Evolutionary conservation across 257 asterid genomes (phyloP).

Genomic region (Rhazya stricta): DNA sequence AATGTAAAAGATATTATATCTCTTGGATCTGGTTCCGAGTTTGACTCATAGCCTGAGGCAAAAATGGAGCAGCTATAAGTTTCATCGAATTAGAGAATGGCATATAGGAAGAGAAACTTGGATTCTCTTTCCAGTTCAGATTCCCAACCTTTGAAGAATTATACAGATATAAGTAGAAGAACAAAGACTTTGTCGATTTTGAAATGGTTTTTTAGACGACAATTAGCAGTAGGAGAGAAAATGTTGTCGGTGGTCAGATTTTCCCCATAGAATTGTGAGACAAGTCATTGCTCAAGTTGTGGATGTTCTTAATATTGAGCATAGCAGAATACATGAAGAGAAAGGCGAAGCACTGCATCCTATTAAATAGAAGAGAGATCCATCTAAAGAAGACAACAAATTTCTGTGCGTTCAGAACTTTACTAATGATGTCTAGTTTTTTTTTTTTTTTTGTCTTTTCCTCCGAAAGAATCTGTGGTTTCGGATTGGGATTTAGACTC

Average conservation of each 20-base stretch:
- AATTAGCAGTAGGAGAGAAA: slow-evolving; percentile 8
- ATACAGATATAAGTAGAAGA: slow-evolving; percentile 22
- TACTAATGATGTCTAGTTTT: too few species aligned
- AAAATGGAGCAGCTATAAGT: slow-evolving; percentile 19
- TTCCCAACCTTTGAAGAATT: slow-evolving; percentile 67
- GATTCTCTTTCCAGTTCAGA: slow-evolving; percentile 42
- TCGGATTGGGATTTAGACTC: slow-evolving; percentile 40
- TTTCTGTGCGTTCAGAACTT: slow-evolving; percentile 1
- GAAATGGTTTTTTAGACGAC: slow-evolving; percentile 26
- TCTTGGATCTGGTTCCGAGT: background rate
- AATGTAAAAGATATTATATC: too few species aligned
- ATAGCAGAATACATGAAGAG: slow-evolving; percentile 13
- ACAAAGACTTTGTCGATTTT: slow-evolving; percentile 20
- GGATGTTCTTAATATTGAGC: slow-evolving; percentile 12
- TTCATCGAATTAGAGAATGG: slow-evolving; percentile 19
- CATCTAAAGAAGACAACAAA: slow-evolving; percentile 10
- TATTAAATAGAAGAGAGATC: slow-evolving; percentile 4
- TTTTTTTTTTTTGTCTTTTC: too few species aligned
- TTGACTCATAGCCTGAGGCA: slow-evolving; percentile 23
- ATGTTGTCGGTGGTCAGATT: background rate
- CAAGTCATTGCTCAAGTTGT: too few species aligned
- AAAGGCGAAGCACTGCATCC: slow-evolving; percentile 12
- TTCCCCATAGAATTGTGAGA: background rate
- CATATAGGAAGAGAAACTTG: slow-evolving; percentile 29
- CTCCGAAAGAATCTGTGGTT: slow-evolving; percentile 16